Evolutionary conservation across 1,284 basidiomycete genomes (phyloP).

Genomic region (Cronartium quercuum): DNA sequence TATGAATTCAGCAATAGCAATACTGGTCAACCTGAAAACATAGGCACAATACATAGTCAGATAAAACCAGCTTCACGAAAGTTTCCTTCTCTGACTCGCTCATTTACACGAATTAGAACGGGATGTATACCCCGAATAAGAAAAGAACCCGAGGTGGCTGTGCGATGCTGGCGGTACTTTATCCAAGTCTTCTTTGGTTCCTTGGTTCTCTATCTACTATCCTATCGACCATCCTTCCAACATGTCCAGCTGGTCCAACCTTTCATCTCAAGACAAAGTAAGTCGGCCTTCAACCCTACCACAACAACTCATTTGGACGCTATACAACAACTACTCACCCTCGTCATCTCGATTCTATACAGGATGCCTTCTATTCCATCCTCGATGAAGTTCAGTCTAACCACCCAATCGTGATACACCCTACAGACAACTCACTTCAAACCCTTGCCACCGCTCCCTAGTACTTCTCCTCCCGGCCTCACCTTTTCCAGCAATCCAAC

Average conservation of each 20-base stretch:
- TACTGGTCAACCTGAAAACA: too few species aligned
- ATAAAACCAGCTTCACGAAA: too few species aligned
- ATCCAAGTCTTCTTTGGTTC: too few species aligned
- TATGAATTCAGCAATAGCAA: too few species aligned
- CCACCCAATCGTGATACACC: not conserved
- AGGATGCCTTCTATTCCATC: slow-evolving; percentile 38
- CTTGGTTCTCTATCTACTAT: too few species aligned
- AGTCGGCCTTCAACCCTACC: not conserved
- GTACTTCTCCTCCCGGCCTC: slow-evolving; percentile 36
- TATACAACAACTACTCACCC: not conserved
- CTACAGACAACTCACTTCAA: not conserved
- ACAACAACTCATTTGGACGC: not conserved
- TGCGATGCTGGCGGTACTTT: too few species aligned
- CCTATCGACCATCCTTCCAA: too few species aligned
- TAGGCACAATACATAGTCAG: too few species aligned
- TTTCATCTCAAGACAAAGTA: slow-evolving; percentile 30
- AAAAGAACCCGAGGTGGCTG: too few species aligned
- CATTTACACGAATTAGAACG: too few species aligned
- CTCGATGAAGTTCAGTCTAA: slow-evolving; percentile 29
- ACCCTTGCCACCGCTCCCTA: not conserved
- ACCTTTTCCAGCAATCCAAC: slow-evolving; percentile 21
- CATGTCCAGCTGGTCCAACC: slow-evolving; percentile 36
- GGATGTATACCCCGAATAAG: too few species aligned
- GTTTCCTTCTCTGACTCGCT: too few species aligned
- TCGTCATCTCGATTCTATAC: not conserved